Evolutionary conservation across 2,329 filamentous ascomycete species (phyloP), one percentile per base, ranked within the genome.

Genomic region (Botrytis deweyae): DNA sequence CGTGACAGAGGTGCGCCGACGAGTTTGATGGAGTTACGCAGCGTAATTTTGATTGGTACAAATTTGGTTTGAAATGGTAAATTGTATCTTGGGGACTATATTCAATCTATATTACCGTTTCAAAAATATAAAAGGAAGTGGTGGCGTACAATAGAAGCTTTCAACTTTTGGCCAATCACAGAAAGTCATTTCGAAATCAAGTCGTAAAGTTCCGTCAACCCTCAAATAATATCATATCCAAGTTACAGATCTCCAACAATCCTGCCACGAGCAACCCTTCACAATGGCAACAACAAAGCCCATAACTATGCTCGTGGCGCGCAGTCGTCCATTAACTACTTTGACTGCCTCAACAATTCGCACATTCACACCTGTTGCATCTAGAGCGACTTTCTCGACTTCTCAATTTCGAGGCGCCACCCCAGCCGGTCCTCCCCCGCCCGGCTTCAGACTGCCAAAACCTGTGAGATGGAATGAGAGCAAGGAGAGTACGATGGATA

Each of bases 381-480:
- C 77, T 65, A 62, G 77, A 63, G 78, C 78, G 20, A 74, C 78
- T 52, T 80, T 81, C 77, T 80, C 80, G 49, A 80, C 80, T 59
- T 78, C 76, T 52, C 70, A 72, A 61, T 63, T 78, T 64, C 79
- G 80, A 73, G 74, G 77, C 67, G 90, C 92, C 78, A 90, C 93
- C 66, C 93, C 94, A 76, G 87, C 88, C 77, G 94, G 95, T 67
- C 90, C 93, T 78, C 93, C 94, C 78, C 92, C 93, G 74, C 86
- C 90, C 78, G 90, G 91, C 77, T 98, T 97, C 88, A 91, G 96
- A 79, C 87, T 95, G 80, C 88, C 90, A 80, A 88, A 87, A 76
- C 91, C 88, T 70, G 88, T 90, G 82, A 85, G 89, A 85, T 98
- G 94, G 94, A 90, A 97, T 78, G 89, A 97, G 83, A 88, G 91